These are phyloP conservation scores for Helicocarpus griseus DNA, from an alignment of 2,329 filamentous ascomycete species.

Conservation along the genomic window DNA sequence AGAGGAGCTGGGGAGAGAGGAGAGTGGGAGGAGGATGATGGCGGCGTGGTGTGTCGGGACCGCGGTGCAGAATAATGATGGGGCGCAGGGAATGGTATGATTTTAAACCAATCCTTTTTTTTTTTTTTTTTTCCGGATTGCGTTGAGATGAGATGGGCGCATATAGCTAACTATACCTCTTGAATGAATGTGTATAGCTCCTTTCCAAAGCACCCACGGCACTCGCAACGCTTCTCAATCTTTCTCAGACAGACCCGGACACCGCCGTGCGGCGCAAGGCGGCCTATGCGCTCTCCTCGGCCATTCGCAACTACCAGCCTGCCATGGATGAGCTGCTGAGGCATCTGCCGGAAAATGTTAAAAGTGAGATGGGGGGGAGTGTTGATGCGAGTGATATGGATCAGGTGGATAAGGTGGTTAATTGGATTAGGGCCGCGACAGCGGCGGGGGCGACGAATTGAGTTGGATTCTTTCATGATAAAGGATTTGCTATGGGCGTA, in stretches of 20 bases:
- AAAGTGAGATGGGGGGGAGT: constrained; percentile 51
- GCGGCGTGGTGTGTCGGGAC: constrained; percentile 93
- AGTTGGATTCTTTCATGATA: no score
- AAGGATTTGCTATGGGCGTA: neutral
- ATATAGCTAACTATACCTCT: constrained; percentile 8
- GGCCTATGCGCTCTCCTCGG: constrained; percentile 77
- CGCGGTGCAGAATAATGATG: constrained; percentile 90
- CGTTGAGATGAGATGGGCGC: no score
- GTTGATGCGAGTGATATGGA: constrained; percentile 86
- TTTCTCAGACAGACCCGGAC: constrained; percentile 53
- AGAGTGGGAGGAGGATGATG: constrained; percentile 66
- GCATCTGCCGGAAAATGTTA: constrained; percentile 52
- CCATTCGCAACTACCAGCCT: constrained; percentile 81
- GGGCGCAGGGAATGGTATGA: constrained; percentile 63
- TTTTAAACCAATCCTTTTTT: constrained; percentile 25
- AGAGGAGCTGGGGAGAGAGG: constrained; percentile 55
- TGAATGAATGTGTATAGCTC: constrained; percentile 27
- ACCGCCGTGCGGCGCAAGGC: constrained; percentile 71
- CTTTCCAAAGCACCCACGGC: constrained; percentile 47
- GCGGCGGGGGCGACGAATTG: no score
- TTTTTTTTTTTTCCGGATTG: neutral
- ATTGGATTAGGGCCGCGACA: constrained; percentile 43
- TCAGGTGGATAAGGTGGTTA: constrained; percentile 65
- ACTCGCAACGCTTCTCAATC: constrained; percentile 57
- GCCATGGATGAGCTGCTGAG: constrained; percentile 57